Evolutionary conservation across 768 basidiomycete genomes (phyloP).

Genomic region (Lentinula sp.): DNA sequence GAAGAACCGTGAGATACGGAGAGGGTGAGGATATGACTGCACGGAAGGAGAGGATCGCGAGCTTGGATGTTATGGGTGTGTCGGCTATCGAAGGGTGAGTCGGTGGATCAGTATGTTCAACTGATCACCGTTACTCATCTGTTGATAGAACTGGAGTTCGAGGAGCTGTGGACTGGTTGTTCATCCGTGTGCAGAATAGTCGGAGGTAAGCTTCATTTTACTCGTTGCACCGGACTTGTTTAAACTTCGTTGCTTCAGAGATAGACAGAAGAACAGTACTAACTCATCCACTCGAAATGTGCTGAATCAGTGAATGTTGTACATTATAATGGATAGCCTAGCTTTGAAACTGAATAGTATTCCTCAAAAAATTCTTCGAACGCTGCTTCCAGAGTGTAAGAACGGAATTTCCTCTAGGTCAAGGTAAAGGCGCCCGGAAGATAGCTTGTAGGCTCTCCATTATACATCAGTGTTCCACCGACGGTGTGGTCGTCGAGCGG

Average conservation of each 20-base stretch:
- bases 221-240: background rate
- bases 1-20: slow-evolving; percentile 43
- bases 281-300: background rate
- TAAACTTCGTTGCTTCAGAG: background rate
- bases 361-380: no score
- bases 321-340: background rate
- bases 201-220: slow-evolving; percentile 39
- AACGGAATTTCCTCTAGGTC: no score
- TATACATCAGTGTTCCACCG: no score
- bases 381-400: no score
- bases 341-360: no score
- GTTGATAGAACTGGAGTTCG: slow-evolving; percentile 72
- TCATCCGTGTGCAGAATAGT: slow-evolving; percentile 89
- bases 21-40: slow-evolving; percentile 38
- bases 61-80: slow-evolving; percentile 84
- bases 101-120: background rate
- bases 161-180: slow-evolving; percentile 91
- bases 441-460: no score
- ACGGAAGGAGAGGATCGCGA: slow-evolving; percentile 56
- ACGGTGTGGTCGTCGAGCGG: no score
- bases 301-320: background rate
- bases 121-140: background rate
- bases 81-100: slow-evolving; percentile 87
- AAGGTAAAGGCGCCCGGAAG: no score
- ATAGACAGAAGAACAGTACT: background rate